Conservation (phyloP, 768 basidiomycete species). For the Trametes maxima region DNA sequence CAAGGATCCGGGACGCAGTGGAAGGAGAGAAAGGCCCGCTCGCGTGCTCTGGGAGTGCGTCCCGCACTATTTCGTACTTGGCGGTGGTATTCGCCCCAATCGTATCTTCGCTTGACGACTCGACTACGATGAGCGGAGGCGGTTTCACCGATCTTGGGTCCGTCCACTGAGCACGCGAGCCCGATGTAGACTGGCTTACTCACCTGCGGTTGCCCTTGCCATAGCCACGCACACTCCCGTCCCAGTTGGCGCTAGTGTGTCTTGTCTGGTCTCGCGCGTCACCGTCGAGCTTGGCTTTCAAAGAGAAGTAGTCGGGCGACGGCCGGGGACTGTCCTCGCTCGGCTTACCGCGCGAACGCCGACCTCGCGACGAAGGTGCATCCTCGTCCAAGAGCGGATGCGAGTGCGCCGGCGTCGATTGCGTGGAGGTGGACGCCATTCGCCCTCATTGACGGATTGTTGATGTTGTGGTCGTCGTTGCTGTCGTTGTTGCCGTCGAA, state of each 20-base stretch:
- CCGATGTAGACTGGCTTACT: not conserved
- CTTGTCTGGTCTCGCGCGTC: slow-evolving; percentile 35
- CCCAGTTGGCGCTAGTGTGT: slow-evolving; percentile 41
- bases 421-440: slow-evolving; percentile 29
- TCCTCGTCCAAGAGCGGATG: slow-evolving; percentile 74
- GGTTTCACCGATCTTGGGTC: slow-evolving; percentile 18
- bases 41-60: slow-evolving; percentile 8
- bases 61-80: slow-evolving; percentile 7
- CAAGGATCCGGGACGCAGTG: slow-evolving; percentile 51
- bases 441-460: slow-evolving; percentile 6
- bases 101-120: slow-evolving; percentile 26
- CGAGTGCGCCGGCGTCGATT: slow-evolving; percentile 44
- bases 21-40: slow-evolving; percentile 23
- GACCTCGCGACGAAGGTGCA: slow-evolving; percentile 37
- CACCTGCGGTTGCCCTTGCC: slow-evolving; percentile 40
- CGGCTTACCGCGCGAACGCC: slow-evolving; percentile 46
- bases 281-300: slow-evolving; percentile 63
- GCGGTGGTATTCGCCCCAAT: not conserved
- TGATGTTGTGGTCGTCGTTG: slow-evolving; percentile 3
- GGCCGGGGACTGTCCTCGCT: slow-evolving; percentile 39
- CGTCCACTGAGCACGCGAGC: not conserved
- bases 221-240: slow-evolving; percentile 60
- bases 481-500: not conserved
- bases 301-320: slow-evolving; percentile 58
- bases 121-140: slow-evolving; percentile 33